These are phyloP conservation scores for Diophrys sp. DNA, from an alignment of 73 alveolate genomes.

Conservation along the genomic window DNA sequence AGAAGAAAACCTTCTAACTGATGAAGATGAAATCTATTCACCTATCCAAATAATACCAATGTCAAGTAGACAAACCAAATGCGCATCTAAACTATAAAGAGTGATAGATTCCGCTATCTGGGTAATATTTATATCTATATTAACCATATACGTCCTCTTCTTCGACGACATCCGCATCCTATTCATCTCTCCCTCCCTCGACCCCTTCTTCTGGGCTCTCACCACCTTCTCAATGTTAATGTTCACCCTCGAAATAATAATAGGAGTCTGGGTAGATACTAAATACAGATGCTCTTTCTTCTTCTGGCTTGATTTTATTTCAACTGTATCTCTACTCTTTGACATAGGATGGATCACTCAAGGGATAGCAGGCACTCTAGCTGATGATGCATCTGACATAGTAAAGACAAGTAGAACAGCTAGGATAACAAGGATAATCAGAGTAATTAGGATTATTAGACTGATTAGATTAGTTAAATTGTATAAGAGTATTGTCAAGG, in stretches of 20 bases:
- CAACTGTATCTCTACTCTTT: constrained; percentile 69
- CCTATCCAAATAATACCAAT: too few species aligned
- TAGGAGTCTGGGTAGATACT: constrained; percentile 11
- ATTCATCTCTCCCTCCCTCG: constrained; percentile 10
- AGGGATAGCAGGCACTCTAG: constrained; percentile 40
- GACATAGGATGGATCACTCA: constrained; percentile 80
- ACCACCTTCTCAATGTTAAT: constrained; percentile 9
- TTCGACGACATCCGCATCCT: constrained; percentile 77
- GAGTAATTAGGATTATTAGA: constrained; percentile 68
- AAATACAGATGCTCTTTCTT: constrained; percentile 52
- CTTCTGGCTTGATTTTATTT: constrained; percentile 74
- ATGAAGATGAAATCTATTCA: too few species aligned
- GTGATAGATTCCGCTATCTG: too few species aligned
- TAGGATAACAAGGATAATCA: constrained; percentile 70
- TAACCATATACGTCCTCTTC: constrained; percentile 81
- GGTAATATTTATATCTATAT: constrained; percentile 52
- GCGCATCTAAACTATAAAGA: too few species aligned
- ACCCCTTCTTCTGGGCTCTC: constrained; percentile 17
- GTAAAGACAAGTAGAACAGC: constrained; percentile 79
- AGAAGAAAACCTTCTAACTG: too few species aligned
- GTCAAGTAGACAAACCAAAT: too few species aligned
- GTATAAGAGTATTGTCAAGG: constrained; percentile 44
- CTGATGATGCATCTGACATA: constrained; percentile 57
- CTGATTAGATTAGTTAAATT: constrained; percentile 68
- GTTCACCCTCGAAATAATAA: constrained; percentile 25